Evolutionary conservation across 148 eudicot genomes (phyloP).

Genomic region (Vaccinium macrocarpon): DNA sequence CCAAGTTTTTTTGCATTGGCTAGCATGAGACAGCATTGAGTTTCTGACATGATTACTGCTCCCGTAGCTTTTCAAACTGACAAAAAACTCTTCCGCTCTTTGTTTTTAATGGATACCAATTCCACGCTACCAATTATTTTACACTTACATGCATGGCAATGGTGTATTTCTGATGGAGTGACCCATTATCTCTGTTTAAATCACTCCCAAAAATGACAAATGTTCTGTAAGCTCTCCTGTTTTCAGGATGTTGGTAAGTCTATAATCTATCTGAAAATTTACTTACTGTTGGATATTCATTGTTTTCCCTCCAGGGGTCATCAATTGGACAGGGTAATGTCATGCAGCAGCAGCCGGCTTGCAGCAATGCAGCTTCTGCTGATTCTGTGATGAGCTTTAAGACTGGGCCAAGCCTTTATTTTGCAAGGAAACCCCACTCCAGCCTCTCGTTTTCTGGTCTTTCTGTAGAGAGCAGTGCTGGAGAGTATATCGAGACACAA

Average conservation of each 20-base stretch:
- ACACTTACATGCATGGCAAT: not conserved
- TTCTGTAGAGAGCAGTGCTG: conserved; percentile 68
- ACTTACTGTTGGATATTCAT: not conserved
- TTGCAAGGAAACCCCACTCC: conserved; percentile 56
- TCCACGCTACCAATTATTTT: not conserved
- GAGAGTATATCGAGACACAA: conserved; percentile 86
- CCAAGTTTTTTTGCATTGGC: not conserved
- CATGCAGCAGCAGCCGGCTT: conserved; percentile 38
- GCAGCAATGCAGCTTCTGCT: conserved; percentile 54
- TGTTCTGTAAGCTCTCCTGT: not conserved
- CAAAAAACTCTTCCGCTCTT: not conserved
- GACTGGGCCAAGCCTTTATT: conserved; percentile 51
- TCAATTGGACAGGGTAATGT: conserved; percentile 28
- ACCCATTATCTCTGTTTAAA: not conserved
- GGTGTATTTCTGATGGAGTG: not conserved
- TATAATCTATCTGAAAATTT: not conserved
- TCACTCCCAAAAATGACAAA: not conserved
- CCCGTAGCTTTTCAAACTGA: not conserved
- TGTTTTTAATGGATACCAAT: not conserved
- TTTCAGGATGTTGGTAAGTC: not conserved
- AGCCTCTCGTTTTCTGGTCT: conserved; percentile 72
- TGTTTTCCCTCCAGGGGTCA: conserved; percentile 28
- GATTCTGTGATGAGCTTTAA: conserved; percentile 48
- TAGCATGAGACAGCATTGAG: not conserved
- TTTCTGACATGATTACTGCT: conserved; percentile 1